Evolutionary conservation across 139 green algal genomes (phyloP), one percentile per base, ranked within the genome.

Genomic region (Picochlorum costavermella): DNA sequence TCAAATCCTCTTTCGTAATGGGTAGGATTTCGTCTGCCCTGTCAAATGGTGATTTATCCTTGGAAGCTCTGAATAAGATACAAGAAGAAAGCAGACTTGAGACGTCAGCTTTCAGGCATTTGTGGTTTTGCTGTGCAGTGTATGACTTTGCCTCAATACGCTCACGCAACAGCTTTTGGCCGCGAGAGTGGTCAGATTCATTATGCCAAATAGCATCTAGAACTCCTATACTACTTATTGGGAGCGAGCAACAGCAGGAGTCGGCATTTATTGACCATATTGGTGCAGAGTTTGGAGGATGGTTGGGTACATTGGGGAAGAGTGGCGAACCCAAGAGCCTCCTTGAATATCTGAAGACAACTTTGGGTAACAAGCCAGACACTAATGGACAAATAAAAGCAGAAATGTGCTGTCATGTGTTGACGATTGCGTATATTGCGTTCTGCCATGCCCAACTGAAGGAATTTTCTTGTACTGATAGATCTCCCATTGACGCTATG

Each of bases 61-160:
- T 73, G 49, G 74, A 74, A 37, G 50, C 51, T n/a, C 28, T 81
- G 31, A 56, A 59, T 36, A 46, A 37, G 5, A 26, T 72, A 4
- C 66, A 78, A 61, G 75, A 81, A 50, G 43, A 78, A 48, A 71
- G 81, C 11, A 37, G 67, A 28, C 48, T 62, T 1, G 51, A 71
- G 6, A 59, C 81, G 33, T 74, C 70, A 45, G 68, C 85, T 16
- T 78, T 88, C 29, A 65, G 84, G 33, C 74, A 78, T 55, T 65
- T 91, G 2, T 92, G 86, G 86, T 73, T 92, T 17, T 83, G 89
- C 65, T 53, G 67, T 1, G 74, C 68, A 2, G 56, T 89, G 49
- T 77, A 81, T 69, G 69, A 72, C 56, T 66, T 83, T 60, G 70
- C 63, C 12, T 69, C 62, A 16, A 30, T 77, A 55, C 44, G 29